phyloP scores from a whole-genome alignment of 2,329 filamentous ascomycete genomes.

The Orbilia oligospora region DNA sequence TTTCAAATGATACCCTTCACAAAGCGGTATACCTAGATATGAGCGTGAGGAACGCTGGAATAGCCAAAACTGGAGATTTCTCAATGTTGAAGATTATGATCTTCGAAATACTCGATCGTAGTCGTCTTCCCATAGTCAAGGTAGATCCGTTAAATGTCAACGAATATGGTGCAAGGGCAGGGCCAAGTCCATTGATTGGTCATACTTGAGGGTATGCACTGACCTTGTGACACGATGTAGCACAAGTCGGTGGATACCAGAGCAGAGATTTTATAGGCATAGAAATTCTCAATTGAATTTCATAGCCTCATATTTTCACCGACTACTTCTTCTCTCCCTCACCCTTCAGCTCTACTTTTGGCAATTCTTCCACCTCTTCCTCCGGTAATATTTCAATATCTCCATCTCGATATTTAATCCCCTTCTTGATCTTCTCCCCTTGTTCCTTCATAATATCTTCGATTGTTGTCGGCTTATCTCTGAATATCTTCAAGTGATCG shows the following conservation, averaged over 20 bases:
- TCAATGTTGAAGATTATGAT: neutral
- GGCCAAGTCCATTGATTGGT: neutral
- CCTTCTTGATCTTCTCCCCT: conserved; percentile 51
- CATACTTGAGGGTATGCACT: neutral
- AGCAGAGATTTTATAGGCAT: neutral
- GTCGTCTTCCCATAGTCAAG: no score
- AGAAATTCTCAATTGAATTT: neutral
- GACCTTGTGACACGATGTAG: neutral
- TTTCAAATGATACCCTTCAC: neutral
- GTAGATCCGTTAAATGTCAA: no score
- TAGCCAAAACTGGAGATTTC: neutral
- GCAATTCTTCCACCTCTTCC: conserved; percentile 31
- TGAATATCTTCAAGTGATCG: conserved; percentile 80
- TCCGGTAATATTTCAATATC: conserved; percentile 50
- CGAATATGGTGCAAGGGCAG: neutral
- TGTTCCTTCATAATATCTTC: conserved; percentile 46
- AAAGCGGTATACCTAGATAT: neutral
- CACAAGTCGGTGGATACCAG: conserved; percentile 2
- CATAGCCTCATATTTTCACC: neutral
- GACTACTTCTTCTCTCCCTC: conserved; percentile 26
- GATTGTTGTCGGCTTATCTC: conserved; percentile 40
- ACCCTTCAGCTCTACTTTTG: neutral
- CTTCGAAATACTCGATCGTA: no score
- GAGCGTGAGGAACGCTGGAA: neutral
- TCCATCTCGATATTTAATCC: conserved; percentile 47